Percentiles rank a stretch among this genome's conserved stretches.
phyloP scores from a whole-genome alignment of 139 green algal species.

The Limnomonas spitsbergensis region DNA sequence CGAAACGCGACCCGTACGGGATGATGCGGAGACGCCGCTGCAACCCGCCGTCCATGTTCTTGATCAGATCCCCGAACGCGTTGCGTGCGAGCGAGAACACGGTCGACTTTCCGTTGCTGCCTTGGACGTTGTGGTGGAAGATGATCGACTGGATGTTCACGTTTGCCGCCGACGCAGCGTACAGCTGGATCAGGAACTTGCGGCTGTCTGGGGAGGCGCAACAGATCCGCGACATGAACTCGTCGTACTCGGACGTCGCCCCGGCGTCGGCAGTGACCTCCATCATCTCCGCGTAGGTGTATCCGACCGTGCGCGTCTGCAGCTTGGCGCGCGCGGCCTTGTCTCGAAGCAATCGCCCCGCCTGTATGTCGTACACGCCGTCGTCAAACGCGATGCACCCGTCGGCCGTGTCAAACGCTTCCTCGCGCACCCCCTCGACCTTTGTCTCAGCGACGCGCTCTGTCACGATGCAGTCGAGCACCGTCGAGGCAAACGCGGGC shows the following conservation, averaged over 20 bases:
- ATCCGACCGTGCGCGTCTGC: slow-evolving; percentile 6
- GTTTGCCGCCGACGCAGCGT: not conserved
- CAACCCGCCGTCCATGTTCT: slow-evolving; percentile 14
- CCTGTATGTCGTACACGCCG: slow-evolving; percentile 14
- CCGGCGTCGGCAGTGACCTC: not conserved
- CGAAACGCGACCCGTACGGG: slow-evolving; percentile 10
- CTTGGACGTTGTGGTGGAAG: slow-evolving; percentile 13
- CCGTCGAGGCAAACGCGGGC: not conserved
- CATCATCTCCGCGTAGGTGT: slow-evolving; percentile 14
- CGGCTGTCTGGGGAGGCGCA: not conserved
- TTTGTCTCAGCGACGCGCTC: not conserved
- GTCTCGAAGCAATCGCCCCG: not conserved
- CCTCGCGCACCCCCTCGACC: not conserved
- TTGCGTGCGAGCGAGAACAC: slow-evolving; percentile 1
- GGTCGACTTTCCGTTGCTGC: slow-evolving; percentile 10
- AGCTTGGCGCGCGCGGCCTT: not conserved
- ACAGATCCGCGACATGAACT: not conserved
- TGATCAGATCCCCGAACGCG: slow-evolving; percentile 16
- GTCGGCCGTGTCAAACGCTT: not conserved
- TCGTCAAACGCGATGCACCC: not conserved
- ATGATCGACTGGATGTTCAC: slow-evolving; percentile 10
- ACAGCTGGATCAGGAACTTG: not conserved
- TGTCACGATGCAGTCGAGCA: not conserved
- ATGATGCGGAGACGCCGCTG: not conserved
- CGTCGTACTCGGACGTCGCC: not conserved